Evolutionary conservation across 129 eudicot species (phyloP).

Genomic region (Mikania micrantha): DNA sequence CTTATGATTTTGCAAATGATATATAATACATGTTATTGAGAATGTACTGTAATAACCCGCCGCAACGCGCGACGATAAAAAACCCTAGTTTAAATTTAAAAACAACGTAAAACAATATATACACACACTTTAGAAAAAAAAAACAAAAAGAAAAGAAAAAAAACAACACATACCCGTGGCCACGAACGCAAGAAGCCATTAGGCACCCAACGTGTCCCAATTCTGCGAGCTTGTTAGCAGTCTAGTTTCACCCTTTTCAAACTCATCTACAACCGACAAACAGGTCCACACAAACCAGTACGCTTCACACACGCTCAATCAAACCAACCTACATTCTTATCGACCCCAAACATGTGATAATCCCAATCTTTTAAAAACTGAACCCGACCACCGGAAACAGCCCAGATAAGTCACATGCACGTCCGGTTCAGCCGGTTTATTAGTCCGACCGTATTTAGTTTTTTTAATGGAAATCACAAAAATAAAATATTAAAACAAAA

Average conservation of each 20-base stretch:
- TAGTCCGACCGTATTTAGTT: too few relatives aligned
- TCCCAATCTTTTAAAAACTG: background rate
- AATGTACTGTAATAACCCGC: too few relatives aligned
- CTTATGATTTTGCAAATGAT: too few relatives aligned
- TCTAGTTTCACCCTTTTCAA: background rate
- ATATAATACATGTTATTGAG: too few relatives aligned
- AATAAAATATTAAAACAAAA: too few relatives aligned
- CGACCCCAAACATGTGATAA: too few relatives aligned
- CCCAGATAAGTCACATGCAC: too few relatives aligned
- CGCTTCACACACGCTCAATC: background rate
- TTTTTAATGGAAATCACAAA: too few relatives aligned
- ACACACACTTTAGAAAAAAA: too few relatives aligned
- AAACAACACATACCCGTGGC: background rate
- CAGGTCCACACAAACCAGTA: background rate
- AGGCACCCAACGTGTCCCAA: conserved; percentile 5
- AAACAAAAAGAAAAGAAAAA: background rate
- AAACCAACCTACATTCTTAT: background rate
- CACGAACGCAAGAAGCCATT: background rate
- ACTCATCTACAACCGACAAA: conserved; percentile 16
- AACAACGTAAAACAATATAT: background rate
- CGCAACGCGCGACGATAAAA: too few relatives aligned
- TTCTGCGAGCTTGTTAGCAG: background rate
- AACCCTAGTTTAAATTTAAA: too few relatives aligned
- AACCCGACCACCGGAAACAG: background rate
- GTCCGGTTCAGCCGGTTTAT: too few relatives aligned